These are phyloP conservation scores for Iberis pinnata DNA, from an alignment of 345 rosid species.

Conservation along the genomic window DNA sequence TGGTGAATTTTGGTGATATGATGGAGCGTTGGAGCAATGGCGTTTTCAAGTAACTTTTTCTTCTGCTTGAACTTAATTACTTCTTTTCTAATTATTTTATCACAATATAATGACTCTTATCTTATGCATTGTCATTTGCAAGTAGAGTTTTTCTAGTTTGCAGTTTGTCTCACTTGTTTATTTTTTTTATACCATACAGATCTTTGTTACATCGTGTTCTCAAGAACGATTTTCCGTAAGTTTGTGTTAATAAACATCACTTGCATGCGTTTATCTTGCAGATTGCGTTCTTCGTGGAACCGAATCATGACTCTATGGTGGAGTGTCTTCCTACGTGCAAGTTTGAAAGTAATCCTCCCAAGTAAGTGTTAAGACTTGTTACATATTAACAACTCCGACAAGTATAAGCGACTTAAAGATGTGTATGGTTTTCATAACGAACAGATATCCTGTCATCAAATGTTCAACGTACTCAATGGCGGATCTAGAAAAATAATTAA, in stretches of 20 bases:
- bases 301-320: slow-evolving; percentile 78
- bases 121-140: neutral
- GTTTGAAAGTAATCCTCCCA: slow-evolving; percentile 60
- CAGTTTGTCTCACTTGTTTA: neutral
- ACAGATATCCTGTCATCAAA: too few relatives aligned
- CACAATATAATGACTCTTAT: too few relatives aligned
- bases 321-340: slow-evolving; percentile 91
- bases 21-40: slow-evolving; percentile 96
- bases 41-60: slow-evolving; percentile 79
- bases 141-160: neutral
- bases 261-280: too few relatives aligned
- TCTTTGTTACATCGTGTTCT: slow-evolving; percentile 88
- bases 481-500: too few relatives aligned
- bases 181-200: slow-evolving; percentile 34
- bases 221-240: slow-evolving; percentile 77
- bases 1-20: slow-evolving; percentile 91
- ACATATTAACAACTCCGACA: too few relatives aligned
- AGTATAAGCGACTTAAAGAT: too few relatives aligned
- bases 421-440: too few relatives aligned
- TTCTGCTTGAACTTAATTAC: too few relatives aligned
- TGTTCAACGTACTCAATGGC: too few relatives aligned
- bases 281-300: slow-evolving; percentile 82
- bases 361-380: too few relatives aligned
- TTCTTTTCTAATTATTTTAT: too few relatives aligned
- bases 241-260: slow-evolving; percentile 8